Conservation (phyloP, 2,329 filamentous ascomycete genomes). For the Stemphylium lycopersici region DNA sequence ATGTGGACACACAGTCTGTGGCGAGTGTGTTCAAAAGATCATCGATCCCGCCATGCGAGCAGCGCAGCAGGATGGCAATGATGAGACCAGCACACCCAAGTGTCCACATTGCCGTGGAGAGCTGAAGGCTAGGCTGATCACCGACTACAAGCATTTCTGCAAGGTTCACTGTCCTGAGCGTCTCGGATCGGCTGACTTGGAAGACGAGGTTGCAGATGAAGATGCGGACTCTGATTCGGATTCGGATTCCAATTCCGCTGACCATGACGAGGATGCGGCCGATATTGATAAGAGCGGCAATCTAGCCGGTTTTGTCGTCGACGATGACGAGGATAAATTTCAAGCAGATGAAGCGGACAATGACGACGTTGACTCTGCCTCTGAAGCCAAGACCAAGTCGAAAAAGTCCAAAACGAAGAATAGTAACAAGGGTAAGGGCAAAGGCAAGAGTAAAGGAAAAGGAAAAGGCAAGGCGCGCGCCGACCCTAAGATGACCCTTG, state of each 20-base stretch:
- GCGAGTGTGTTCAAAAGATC: slow-evolving; percentile 75
- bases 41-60: slow-evolving; percentile 61
- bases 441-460: too few species aligned
- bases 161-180: slow-evolving; percentile 70
- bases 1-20: slow-evolving; percentile 81
- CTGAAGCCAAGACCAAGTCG: slow-evolving; percentile 32
- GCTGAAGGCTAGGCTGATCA: slow-evolving; percentile 71
- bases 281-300: slow-evolving; percentile 44
- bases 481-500: slow-evolving; percentile 57
- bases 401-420: slow-evolving; percentile 21
- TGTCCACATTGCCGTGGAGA: slow-evolving; percentile 78
- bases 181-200: slow-evolving; percentile 37
- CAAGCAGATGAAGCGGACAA: slow-evolving; percentile 50
- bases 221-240: slow-evolving; percentile 43
- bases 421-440: slow-evolving; percentile 13
- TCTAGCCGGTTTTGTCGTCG: slow-evolving; percentile 64
- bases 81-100: slow-evolving; percentile 61
- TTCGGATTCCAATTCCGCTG: slow-evolving; percentile 29
- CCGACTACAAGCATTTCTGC: slow-evolving; percentile 76
- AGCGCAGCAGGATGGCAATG: slow-evolving; percentile 54
- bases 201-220: slow-evolving; percentile 34
- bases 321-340: slow-evolving; percentile 51
- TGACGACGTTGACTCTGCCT: not conserved
- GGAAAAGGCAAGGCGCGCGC: slow-evolving; percentile 51
- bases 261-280: slow-evolving; percentile 49